Evolutionary conservation across 2,329 filamentous ascomycete species (phyloP).

Genomic region (Aspergillus hortae): DNA sequence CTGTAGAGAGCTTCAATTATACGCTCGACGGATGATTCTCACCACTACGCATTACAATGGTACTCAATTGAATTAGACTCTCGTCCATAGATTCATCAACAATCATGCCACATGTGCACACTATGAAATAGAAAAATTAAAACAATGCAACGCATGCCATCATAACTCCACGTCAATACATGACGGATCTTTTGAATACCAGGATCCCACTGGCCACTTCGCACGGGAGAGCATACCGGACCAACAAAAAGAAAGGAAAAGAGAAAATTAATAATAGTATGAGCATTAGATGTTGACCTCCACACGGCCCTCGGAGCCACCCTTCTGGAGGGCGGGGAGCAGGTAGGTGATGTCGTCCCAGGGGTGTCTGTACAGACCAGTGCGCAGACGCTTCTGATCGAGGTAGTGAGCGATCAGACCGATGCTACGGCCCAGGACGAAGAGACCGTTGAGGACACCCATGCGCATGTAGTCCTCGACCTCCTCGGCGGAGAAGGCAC

Average conservation of each 20-base stretch:
- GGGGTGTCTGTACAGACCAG: constrained; percentile 97
- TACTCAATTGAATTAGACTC: too few species aligned
- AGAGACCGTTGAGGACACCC: constrained; percentile 99
- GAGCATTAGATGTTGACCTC: constrained; percentile 71
- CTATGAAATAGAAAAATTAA: constrained; percentile 26
- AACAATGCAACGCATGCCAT: constrained; percentile 27
- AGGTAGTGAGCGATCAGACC: constrained; percentile 99
- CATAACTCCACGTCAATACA: constrained; percentile 34
- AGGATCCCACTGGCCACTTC: constrained; percentile 16
- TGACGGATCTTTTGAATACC: constrained; percentile 27
- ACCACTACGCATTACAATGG: too few species aligned
- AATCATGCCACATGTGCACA: constrained; percentile 29
- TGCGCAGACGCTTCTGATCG: constrained; percentile 98
- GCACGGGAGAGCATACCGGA: not conserved
- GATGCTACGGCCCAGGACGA: constrained; percentile 94
- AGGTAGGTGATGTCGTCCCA: constrained; percentile 99
- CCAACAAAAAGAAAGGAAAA: constrained; percentile 8
- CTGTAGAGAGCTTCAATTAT: too few species aligned
- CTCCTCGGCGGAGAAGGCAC: constrained; percentile 93
- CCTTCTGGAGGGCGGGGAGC: constrained; percentile 72
- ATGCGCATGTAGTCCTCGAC: constrained; percentile 98
- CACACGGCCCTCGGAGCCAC: constrained; percentile 78
- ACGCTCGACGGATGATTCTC: too few species aligned
- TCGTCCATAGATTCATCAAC: constrained; percentile 17
- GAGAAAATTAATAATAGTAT: constrained; percentile 23